Percentiles rank a stretch among this genome's conserved stretches.
These are phyloP conservation scores for Aspergillus piperis DNA, from an alignment of 2,329 filamentous ascomycete species.

Conservation along the genomic window DNA sequence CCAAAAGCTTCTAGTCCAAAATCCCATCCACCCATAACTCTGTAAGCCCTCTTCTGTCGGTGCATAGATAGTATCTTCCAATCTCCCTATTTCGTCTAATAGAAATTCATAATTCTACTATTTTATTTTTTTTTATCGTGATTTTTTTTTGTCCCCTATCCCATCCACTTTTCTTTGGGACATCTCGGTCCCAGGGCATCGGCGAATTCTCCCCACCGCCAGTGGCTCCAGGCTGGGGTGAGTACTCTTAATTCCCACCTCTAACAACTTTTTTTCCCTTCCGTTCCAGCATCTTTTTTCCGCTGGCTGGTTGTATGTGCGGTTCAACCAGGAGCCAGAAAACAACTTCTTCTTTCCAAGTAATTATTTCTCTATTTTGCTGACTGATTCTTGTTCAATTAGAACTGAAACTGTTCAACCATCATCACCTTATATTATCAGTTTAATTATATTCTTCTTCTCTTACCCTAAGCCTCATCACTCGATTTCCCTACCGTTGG, in stretches of 20 bases:
- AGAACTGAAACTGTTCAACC: slow-evolving; percentile 1
- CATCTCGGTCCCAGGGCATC: slow-evolving; percentile 4
- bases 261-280: neutral
- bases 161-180: slow-evolving; percentile 16
- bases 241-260: slow-evolving; percentile 13
- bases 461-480: neutral
- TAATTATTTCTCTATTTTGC: neutral
- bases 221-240: slow-evolving; percentile 18
- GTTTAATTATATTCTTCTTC: slow-evolving; percentile 4
- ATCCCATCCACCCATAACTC: slow-evolving; percentile 2
- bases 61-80: slow-evolving; percentile 6
- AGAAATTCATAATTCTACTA: slow-evolving; percentile 2
- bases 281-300: neutral
- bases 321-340: neutral
- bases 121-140: slow-evolving; percentile 11
- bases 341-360: neutral
- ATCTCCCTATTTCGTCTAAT: slow-evolving; percentile 12
- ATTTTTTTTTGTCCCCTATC: slow-evolving; percentile 22
- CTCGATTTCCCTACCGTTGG: neutral
- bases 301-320: neutral
- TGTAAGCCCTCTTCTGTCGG: neutral
- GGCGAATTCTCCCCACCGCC: slow-evolving; percentile 15
- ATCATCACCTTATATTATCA: slow-evolving; percentile 9
- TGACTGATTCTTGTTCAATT: neutral
- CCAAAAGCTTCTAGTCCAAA: slow-evolving; percentile 15